Base-by-base conservation (phyloP, 495 filamentous ascomycete species). In the Xylaria castorea region DNA sequence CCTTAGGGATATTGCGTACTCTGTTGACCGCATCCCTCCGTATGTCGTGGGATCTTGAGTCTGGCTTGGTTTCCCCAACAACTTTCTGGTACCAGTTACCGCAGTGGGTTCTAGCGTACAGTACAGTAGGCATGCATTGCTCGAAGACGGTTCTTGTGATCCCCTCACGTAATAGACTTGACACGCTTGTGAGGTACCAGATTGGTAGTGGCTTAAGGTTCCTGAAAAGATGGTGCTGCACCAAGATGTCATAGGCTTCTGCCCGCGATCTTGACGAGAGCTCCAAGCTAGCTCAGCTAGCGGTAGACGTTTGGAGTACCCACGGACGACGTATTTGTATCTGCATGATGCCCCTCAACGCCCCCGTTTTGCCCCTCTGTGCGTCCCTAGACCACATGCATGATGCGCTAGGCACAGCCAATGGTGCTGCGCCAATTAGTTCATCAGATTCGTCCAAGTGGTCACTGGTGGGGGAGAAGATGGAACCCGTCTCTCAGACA, bases 331-430 rank as follows among this genome's bases (percentile, higher is more conserved):
- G 67, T 70, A 70, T 70, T 70, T 60, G 55, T 42, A 22, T 38
- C 67, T 70, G 55, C 67, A 70, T 70, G 55, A 70, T 70, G 67
- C 67, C 55, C 67, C 67, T 70, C 67, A 14, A 30, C 14, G 18
- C 58, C 58, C 67, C 67, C 40, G 30, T 62, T 62, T 57, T 44
- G 55, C 67, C 67, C 55, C 67, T 70, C 55, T 70, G 50, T 50
- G 53, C 40, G 20, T 8, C 53, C 53, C 55, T 61, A 27, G 27
- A 48, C 67, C 9, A 32, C 44, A 60, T 69, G 55, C 50, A 62
- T 55, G n/a, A 55, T 70, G 67, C 57, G 53, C 67, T 62, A 30
- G 20, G 14, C 25, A 34, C 53, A 34, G 25, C 67, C 67, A 70
- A 70, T 70, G 16, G 36, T 22, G n/a, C 25, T 30, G 53, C 67